A percentile compares a stretch with the other conserved stretches of the same genome.
These are phyloP conservation scores for Penicillium sp. DNA, from an alignment of 2,329 filamentous ascomycete species.

Conservation along the genomic window DNA sequence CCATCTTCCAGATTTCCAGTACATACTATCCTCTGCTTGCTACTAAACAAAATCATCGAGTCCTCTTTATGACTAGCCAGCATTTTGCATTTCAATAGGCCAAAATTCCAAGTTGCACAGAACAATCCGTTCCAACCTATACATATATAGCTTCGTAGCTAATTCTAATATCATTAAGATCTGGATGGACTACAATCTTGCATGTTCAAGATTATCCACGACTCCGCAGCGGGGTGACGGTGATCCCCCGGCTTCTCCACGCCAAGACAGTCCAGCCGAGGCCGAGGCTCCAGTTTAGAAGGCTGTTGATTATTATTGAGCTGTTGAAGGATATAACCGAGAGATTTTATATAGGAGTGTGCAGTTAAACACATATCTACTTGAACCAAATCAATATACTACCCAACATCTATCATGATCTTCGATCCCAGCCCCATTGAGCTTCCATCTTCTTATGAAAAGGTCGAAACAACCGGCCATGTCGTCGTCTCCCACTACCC, in stretches of 20 bases:
- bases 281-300: neutral
- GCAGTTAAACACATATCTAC: neutral
- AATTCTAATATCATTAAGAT: neutral
- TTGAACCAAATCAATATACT: neutral
- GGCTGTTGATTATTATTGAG: neutral
- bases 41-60: neutral
- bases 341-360: neutral
- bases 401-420: slow-evolving; percentile 14
- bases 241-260: slow-evolving; percentile 4
- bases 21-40: neutral
- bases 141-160: neutral
- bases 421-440: slow-evolving; percentile 19
- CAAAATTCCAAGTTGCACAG: neutral
- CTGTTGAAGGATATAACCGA: neutral
- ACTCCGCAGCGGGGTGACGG: slow-evolving; percentile 5
- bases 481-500: slow-evolving; percentile 40
- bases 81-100: neutral
- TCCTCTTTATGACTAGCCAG: neutral
- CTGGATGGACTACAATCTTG: neutral
- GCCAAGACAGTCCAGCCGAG: neutral
- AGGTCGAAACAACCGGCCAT: slow-evolving; percentile 28
- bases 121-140: no score
- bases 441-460: slow-evolving; percentile 22
- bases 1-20: neutral
- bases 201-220: neutral